These are phyloP conservation scores for Lasiosphaeris hirsuta DNA, from an alignment of 495 filamentous ascomycete genomes.

Conservation along the genomic window DNA sequence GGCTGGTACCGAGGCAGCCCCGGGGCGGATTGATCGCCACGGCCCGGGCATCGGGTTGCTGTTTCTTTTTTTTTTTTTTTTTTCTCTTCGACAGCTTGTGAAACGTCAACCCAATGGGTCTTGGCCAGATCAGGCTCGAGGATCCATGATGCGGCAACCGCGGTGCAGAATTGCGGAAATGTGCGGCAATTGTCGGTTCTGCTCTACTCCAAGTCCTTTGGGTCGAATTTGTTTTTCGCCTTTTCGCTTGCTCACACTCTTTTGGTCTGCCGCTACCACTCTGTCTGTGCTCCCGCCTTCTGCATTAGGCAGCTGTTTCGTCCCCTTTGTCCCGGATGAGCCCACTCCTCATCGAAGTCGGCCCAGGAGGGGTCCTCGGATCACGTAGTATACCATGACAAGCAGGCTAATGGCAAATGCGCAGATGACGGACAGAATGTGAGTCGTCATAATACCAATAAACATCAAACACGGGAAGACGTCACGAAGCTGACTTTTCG, in stretches of 20 bases:
- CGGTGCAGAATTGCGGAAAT: neutral
- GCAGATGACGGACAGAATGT: too few species aligned
- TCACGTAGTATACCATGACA: too few species aligned
- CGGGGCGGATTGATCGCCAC: conserved; percentile 3
- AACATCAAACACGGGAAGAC: too few species aligned
- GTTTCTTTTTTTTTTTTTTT: neutral
- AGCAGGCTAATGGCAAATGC: too few species aligned
- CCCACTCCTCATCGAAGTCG: too few species aligned
- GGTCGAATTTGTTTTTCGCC: neutral
- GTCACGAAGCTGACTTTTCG: too few species aligned
- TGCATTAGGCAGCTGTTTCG: too few species aligned
- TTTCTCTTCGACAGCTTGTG: neutral
- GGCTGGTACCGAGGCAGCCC: conserved; percentile 6
- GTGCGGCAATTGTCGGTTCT: conserved; percentile 9
- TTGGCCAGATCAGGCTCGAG: neutral
- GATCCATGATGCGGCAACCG: neutral
- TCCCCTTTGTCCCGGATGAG: too few species aligned
- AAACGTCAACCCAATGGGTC: neutral
- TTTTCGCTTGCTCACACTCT: neutral
- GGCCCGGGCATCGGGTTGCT: conserved; percentile 2
- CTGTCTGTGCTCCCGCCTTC: too few species aligned
- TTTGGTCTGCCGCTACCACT: neutral
- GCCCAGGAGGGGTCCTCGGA: too few species aligned
- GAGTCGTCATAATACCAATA: too few species aligned
- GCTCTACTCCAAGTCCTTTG: neutral